Evolutionary conservation across 1,139 yeast genomes (phyloP).

Genomic region (Geotrichum restrictum): DNA sequence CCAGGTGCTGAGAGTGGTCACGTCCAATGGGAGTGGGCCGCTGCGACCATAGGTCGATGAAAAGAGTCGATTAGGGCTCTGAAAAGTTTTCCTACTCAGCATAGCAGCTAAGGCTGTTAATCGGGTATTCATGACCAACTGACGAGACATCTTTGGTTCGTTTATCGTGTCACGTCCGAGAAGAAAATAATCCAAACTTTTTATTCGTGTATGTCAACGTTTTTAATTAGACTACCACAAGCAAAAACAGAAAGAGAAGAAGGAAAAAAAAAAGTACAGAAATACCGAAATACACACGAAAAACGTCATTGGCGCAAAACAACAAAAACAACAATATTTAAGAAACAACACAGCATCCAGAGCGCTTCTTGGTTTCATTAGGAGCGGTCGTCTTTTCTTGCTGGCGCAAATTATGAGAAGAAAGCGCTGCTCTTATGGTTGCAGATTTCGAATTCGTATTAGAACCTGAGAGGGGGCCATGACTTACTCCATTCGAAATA

Average conservation of each 20-base stretch:
- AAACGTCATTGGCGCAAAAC: too few species aligned
- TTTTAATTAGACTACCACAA: too few species aligned
- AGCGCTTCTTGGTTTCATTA: neutral
- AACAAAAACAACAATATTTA: neutral
- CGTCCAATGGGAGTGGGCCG: slow-evolving; percentile 6
- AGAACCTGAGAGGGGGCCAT: too few species aligned
- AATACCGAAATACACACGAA: too few species aligned
- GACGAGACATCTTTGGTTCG: neutral
- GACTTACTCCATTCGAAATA: too few species aligned
- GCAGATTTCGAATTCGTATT: too few species aligned
- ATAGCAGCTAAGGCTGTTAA: too few species aligned
- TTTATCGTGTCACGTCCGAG: neutral
- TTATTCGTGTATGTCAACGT: too few species aligned
- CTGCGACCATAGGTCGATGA: neutral
- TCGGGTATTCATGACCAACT: too few species aligned
- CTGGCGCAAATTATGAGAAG: neutral
- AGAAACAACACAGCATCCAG: neutral
- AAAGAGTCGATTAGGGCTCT: neutral
- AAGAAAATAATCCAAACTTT: too few species aligned
- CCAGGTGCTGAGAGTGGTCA: slow-evolving; percentile 29
- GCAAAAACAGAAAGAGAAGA: too few species aligned
- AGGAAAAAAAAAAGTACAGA: too few species aligned
- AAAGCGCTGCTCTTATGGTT: neutral
- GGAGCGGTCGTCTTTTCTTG: neutral
- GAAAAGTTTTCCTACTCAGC: neutral